phyloP scores from a whole-genome alignment of 352 stramenopile species.

The Phytophthora boehmeriae region DNA sequence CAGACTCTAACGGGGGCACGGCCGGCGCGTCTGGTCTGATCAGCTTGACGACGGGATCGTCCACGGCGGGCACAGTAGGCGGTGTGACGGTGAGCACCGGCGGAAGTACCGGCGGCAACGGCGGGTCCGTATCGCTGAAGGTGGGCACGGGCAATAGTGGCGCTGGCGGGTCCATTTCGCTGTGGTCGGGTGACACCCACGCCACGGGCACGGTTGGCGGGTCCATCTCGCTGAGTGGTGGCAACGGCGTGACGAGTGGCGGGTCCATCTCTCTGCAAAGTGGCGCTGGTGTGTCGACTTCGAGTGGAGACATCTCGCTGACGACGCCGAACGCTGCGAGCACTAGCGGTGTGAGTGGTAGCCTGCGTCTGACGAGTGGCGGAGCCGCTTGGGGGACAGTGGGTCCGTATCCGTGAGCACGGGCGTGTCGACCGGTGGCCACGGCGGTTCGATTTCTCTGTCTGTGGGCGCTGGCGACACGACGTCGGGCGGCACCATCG shows the following conservation, averaged over 20 bases:
- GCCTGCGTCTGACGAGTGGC: conserved; percentile 18
- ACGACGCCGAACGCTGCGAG: conserved; percentile 16
- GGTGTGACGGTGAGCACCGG: conserved; percentile 8
- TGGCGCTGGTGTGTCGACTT: conserved; percentile 11
- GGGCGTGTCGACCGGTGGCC: conserved; percentile 14
- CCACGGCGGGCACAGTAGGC: conserved; percentile 34
- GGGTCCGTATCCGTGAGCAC: conserved; percentile 22
- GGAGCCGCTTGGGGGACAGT: conserved; percentile 25
- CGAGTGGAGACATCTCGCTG: conserved; percentile 28
- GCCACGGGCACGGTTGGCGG: conserved; percentile 9
- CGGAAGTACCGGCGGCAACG: conserved; percentile 6
- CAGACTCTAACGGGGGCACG: conserved; percentile 5
- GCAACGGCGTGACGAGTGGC: conserved; percentile 9
- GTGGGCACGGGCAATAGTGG: neutral
- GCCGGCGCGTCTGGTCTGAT: neutral
- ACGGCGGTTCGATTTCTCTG: conserved; percentile 18
- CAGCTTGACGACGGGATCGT: conserved; percentile 40
- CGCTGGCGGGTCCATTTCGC: conserved; percentile 5
- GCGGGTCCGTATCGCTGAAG: conserved; percentile 2
- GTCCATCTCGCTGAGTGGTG: conserved; percentile 5
- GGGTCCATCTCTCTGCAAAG: conserved; percentile 22
- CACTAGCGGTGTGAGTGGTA: conserved; percentile 25
- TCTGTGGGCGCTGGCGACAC: conserved; percentile 12
- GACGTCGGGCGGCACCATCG: conserved; percentile 18
- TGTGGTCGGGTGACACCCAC: conserved; percentile 10